phyloP scores from a whole-genome alignment of 768 basidiomycete species.

The Tulasnella sp. region DNA sequence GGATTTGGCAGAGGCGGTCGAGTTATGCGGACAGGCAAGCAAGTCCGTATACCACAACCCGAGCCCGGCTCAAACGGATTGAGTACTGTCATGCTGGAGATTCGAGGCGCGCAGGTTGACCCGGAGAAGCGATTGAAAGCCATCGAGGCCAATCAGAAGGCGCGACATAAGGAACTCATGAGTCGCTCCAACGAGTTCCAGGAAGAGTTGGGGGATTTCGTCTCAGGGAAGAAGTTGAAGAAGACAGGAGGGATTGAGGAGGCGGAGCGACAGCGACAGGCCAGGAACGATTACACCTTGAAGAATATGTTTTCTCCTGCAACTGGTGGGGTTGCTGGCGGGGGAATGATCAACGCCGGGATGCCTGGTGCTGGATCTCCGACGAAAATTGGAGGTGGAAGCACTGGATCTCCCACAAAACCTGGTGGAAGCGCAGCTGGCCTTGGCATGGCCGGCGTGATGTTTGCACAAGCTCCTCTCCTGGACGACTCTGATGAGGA shows the following conservation, averaged over 20 bases:
- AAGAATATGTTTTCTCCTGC: slow-evolving; percentile 72
- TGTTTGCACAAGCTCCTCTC: slow-evolving; percentile 17
- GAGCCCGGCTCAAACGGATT: slow-evolving; percentile 67
- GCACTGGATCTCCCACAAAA: neutral
- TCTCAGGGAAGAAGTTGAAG: slow-evolving; percentile 79
- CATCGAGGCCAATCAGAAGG: slow-evolving; percentile 83
- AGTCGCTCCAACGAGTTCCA: slow-evolving; percentile 76
- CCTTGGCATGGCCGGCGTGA: slow-evolving; percentile 19
- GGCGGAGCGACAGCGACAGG: slow-evolving; percentile 80
- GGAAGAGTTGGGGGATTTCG: slow-evolving; percentile 79
- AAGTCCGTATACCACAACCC: slow-evolving; percentile 56
- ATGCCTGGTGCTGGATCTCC: neutral
- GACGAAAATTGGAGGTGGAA: neutral
- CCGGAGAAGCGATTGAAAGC: slow-evolving; percentile 77
- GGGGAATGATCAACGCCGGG: neutral
- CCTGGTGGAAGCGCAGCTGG: neutral
- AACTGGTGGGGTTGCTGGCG: neutral
- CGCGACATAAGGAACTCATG: slow-evolving; percentile 69
- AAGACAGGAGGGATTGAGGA: slow-evolving; percentile 96
- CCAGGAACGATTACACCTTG: slow-evolving; percentile 74
- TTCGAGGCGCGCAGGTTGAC: slow-evolving; percentile 75
- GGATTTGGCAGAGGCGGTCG: slow-evolving; percentile 42
- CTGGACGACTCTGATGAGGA: slow-evolving; percentile 5
- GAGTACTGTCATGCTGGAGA: slow-evolving; percentile 84
- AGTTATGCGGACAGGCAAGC: slow-evolving; percentile 39